Base-by-base conservation (phyloP, 805 yeast genomes). In the Saccharomycopsis javanensis region DNA sequence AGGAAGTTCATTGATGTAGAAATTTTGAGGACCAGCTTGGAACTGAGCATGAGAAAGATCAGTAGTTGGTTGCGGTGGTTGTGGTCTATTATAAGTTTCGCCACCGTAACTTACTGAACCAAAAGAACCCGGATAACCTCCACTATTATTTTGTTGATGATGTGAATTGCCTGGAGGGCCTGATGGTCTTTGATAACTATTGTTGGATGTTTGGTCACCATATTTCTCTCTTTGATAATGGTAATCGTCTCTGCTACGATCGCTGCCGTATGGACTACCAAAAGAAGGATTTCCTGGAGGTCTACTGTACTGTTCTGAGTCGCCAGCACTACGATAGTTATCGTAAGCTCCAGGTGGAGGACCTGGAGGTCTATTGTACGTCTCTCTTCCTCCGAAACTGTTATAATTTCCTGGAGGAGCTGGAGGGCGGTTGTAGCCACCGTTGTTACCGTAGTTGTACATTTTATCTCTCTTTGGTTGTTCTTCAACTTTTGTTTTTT, bases 271-370 rank as follows among this genome's bases (percentile, higher is more conserved):
- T 4, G 35, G 35, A 15, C 11, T 15, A 7, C 35, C 35, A 31
- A 11, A 15, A 31, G 50, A 27, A 48, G 62, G 59, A 13, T 60
- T 60, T 53, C 64, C 60, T 34, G 60, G 57, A 46, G 61, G 62
- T 56, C 64, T 55, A 48, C 34, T 42, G 27, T 31, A 45, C 8
- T n/a, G n/a, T n/a, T n/a, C n/a, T n/a, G 48, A 35, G 23, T 37
- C 23, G 25, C 13, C 16, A 34, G 15, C 35, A 1, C 23, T 34
- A 15, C 23, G 23, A 48, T 48, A 27, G 8, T n/a, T 34, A 15
- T 48, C 15, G 25, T 30, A 50, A 15, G 46, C 50, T 30, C 64
- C 64, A 25, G 67, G 67, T 5, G 73, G 72, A 15, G 71, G 69
- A 48, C 68, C 67, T 23, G 64, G 63, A 1, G 68, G 69, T 25